Evolutionary conservation across 495 filamentous ascomycete genomes (phyloP).

Genomic region (Podospora appendiculata): DNA sequence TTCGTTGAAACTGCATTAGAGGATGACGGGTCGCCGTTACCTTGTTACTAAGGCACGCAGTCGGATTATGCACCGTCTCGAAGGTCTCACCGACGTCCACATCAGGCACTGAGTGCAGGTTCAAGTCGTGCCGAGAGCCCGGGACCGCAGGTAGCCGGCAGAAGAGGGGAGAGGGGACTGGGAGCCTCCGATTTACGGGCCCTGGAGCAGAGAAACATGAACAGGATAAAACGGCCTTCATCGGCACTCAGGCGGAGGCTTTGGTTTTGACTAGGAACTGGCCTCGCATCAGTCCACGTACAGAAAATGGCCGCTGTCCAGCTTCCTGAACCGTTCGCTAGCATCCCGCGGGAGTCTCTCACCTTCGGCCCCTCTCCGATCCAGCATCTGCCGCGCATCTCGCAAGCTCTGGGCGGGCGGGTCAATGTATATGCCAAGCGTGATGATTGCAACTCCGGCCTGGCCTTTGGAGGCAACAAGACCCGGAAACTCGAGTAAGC

Average conservation of each 20-base stretch:
- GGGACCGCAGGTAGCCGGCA: background rate
- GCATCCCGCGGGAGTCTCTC: conserved; percentile 45
- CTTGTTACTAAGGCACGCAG: background rate
- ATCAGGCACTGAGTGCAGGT: too few relatives aligned
- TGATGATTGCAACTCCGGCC: conserved; percentile 54
- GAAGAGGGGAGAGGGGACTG: background rate
- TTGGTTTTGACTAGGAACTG: background rate
- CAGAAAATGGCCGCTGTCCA: conserved; percentile 15
- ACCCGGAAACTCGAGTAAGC: conserved; percentile 56
- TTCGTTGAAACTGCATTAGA: too few relatives aligned
- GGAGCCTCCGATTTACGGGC: too few relatives aligned
- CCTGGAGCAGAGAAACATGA: too few relatives aligned
- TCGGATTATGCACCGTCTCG: background rate
- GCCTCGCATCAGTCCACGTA: background rate
- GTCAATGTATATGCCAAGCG: conserved; percentile 55
- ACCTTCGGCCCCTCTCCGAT: conserved; percentile 55
- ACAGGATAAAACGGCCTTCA: too few relatives aligned
- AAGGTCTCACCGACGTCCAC: too few relatives aligned
- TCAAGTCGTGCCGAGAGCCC: background rate
- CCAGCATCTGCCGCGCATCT: conserved; percentile 51
- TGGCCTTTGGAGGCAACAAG: conserved; percentile 61
- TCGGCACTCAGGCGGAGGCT: too few relatives aligned
- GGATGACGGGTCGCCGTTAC: too few relatives aligned
- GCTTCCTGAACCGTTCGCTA: conserved; percentile 50
- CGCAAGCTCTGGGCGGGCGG: conserved; percentile 41